Evolutionary conservation across 225 moss, liverwort and hornwort species (phyloP), one percentile per base, ranked within the genome.

Genomic region (Lunularia cruciata): DNA sequence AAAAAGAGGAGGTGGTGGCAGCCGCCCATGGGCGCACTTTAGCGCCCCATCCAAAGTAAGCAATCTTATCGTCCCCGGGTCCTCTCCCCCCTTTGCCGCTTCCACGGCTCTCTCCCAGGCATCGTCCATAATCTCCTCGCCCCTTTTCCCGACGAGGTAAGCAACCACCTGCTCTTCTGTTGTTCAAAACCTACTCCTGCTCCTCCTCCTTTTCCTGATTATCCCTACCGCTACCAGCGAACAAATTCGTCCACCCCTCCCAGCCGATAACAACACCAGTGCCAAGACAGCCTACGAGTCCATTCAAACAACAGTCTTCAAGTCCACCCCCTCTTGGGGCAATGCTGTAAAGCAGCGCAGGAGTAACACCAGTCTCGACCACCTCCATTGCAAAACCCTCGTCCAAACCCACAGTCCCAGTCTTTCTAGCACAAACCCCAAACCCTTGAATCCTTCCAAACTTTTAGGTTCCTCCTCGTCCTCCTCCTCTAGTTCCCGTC

Each of bases 61-160:
- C 51, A 77, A 73, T 78, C 81, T 73, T 11, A 81, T 86, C n/a
- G 74, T 79, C 3, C 52, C 60, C 13, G 71, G 84, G 9, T 83
- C 79, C 55, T 86, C 86, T 19, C 72, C 73, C 3, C 70, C 88
- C 51, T 73, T 57, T 11, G 90, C 90, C 67, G 83, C 86, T 77
- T 91, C 88, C 72, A 91, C 85, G 62, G 91, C 88, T 72, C 81
- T 81, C 71, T 83, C 85, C 91, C 91, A 91, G 55, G 82, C 85
- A 47, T 85, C 88, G 72, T 91, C 88, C 83, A 77, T 81, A 55
- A 32, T 68, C 56, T 45, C 57, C 70, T 28, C 16, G 63, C 19
- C 26, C 26, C 47, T 47, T 52, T 52, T 20, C 39, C 67, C 35
- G 35, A 33, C 42, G 32, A 26, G 35, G 25, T 40, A 55, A 20